Base-by-base conservation (phyloP, 2,329 filamentous ascomycete genomes). In the Helotiales sp. region DNA sequence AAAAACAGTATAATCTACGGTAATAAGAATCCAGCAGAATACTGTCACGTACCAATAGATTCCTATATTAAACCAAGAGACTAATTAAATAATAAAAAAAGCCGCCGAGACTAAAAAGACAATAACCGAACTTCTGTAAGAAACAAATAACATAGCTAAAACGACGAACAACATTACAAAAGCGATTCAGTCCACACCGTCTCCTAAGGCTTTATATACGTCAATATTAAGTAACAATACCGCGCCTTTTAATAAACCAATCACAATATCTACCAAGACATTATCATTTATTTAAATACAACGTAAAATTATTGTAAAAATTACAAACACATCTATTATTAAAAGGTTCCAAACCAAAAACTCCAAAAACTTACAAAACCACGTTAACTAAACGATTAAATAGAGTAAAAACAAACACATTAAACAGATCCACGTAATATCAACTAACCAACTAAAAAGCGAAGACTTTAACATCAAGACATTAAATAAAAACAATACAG, bases 221-320 rank as follows among this genome's bases (percentile, higher is more conserved):
- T 52, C 24, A 11, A 24, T 26, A 37, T 43, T 61, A 22, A 61
- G 37, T 45, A 61, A 37, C 54, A 67, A 66, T 63, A 15, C 50
- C 15, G 28, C 50, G 11, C 64, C 32, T 57, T n/a, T 67, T 67
- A 67, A 61, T 43, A 69, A 50, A 64, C 69, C 55, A 70, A 68
- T 67, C 30, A 70, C 59, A 67, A 67, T 70, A 64, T 69, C 63
- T 63, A 68, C 64, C 22, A 57, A 69, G 32, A 69, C 62, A 45
- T 52, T 49, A 47, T 64, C 43, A 32, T 58, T 69, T 20, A 69
- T 71, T 37, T 40, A 71, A 58, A 67, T 59, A 60, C 60, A 68
- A 64, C 66, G 68, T 71, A 68, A 70, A 61, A 71, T 71, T 57
- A 69, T 71, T 11, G 61, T 68, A 40, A 71, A 72, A 24, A 71